Percentiles rank a stretch among this genome's conserved stretches.
phyloP scores from a whole-genome alignment of 352 stramenopile genomes.

The Globisporangium canariense region DNA sequence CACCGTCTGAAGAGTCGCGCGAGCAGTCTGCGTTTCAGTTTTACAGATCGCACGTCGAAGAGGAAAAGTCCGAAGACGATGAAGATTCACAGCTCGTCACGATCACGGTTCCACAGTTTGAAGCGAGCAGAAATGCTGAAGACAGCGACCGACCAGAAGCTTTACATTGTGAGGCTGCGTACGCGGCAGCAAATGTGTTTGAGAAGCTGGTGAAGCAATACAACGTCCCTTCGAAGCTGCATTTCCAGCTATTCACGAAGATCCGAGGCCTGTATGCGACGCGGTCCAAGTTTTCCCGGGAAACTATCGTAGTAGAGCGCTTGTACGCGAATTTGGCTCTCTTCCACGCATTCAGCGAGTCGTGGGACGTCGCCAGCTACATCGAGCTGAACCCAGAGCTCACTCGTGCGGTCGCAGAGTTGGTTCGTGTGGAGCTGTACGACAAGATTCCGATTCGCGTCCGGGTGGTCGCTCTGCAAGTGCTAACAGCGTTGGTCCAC shows the following conservation, averaged over 20 bases:
- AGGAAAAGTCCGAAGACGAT: conserved; percentile 20
- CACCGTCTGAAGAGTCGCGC: conserved; percentile 8
- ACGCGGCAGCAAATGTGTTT: conserved; percentile 38
- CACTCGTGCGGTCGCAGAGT: conserved; percentile 63
- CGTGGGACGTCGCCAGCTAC: conserved; percentile 73
- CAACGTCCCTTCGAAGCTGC: conserved; percentile 55
- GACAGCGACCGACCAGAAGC: conserved; percentile 20
- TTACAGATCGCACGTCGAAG: conserved; percentile 29
- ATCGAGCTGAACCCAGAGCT: conserved; percentile 78
- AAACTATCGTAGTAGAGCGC: conserved; percentile 63
- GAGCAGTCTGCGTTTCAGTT: conserved; percentile 58
- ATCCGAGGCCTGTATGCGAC: conserved; percentile 48
- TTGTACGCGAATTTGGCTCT: conserved; percentile 66
- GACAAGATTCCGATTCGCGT: conserved; percentile 58
- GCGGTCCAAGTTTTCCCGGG: conserved; percentile 26
- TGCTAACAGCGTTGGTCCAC: conserved; percentile 76
- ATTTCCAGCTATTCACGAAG: conserved; percentile 71
- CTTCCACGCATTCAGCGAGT: conserved; percentile 75
- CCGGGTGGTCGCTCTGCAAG: conserved; percentile 57
- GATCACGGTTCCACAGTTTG: conserved; percentile 31
- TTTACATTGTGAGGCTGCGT: conserved; percentile 17
- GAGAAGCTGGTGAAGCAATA: conserved; percentile 52
- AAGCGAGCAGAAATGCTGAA: conserved; percentile 11
- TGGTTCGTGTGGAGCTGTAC: conserved; percentile 69
- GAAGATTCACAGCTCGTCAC: conserved; percentile 31